These are phyloP conservation scores for Stachybotrys echinatus DNA, from an alignment of 2,329 filamentous ascomycete species.

Conservation along the genomic window DNA sequence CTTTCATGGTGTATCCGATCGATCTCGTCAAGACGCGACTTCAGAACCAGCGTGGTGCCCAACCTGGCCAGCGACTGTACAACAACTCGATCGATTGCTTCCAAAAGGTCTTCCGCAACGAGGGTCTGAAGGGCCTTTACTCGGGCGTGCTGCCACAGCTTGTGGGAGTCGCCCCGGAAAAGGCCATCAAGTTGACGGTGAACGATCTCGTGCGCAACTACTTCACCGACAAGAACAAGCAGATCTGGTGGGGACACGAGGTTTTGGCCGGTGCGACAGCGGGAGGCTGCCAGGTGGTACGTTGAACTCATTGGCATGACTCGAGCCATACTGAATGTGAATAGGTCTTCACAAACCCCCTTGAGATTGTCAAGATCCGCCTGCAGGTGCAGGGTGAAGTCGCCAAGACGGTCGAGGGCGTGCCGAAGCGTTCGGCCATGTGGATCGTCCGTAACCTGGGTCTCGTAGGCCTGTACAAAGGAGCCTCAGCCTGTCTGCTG, in stretches of 20 bases:
- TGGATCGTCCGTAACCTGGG: conserved; percentile 97
- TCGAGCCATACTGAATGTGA: conserved; percentile 1
- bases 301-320: conserved; percentile 28
- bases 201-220: conserved; percentile 83
- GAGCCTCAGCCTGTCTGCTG: conserved; percentile 86
- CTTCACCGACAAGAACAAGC: conserved; percentile 70
- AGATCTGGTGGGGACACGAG: conserved; percentile 68
- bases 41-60: conserved; percentile 87
- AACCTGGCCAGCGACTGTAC: conserved; percentile 83
- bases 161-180: conserved; percentile 96
- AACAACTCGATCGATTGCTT: conserved; percentile 97
- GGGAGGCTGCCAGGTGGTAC: conserved; percentile 92
- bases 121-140: conserved; percentile 85
- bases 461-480: conserved; percentile 93
- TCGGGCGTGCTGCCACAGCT: conserved; percentile 93
- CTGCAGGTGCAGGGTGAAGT: conserved; percentile 96
- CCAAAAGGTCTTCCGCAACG: conserved; percentile 86
- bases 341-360: conserved; percentile 91
- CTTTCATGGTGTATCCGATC: conserved; percentile 99
- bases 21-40: conserved; percentile 97
- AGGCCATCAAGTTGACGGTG: conserved; percentile 98
- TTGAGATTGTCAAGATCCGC: conserved; percentile 99
- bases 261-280: conserved; percentile 83
- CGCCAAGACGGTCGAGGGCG: conserved; percentile 76
- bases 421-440: conserved; percentile 85